Evolutionary conservation across 2,329 filamentous ascomycete species (phyloP).

Genomic region (Neurospora sp.): DNA sequence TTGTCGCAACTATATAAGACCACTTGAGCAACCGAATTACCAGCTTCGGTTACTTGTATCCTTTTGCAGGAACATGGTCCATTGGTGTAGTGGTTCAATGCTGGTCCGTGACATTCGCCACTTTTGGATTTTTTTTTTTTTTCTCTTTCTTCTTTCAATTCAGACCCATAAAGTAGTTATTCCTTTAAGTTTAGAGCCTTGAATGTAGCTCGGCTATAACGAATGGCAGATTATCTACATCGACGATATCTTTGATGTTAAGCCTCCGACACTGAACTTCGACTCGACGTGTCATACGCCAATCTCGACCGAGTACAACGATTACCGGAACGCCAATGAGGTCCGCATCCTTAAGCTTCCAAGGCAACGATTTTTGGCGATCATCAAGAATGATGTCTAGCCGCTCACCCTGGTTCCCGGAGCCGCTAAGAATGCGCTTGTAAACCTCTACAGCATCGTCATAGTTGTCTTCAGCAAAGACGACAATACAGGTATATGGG

Average conservation of each 20-base stretch:
- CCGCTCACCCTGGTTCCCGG: slow-evolving; percentile 3
- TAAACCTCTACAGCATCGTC: slow-evolving; percentile 10
- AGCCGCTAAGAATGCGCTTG: slow-evolving; percentile 5
- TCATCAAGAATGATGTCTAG: slow-evolving; percentile 70
- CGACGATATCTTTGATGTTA: slow-evolving; percentile 49
- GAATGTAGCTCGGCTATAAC: slow-evolving; percentile 1
- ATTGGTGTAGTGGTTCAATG: too few species aligned
- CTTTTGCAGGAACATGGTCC: too few species aligned
- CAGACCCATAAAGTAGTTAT: too few species aligned
- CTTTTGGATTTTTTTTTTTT: too few species aligned
- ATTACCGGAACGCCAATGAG: slow-evolving; percentile 79
- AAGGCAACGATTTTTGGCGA: slow-evolving; percentile 50
- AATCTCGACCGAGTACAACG: slow-evolving; percentile 65
- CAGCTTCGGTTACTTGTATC: too few species aligned
- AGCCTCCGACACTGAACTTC: slow-evolving; percentile 73
- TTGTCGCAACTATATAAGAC: too few species aligned
- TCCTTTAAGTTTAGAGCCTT: background rate
- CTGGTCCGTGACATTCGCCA: too few species aligned
- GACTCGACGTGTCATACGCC: slow-evolving; percentile 46
- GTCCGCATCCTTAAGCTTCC: slow-evolving; percentile 88
- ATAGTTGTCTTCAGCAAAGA: slow-evolving; percentile 6
- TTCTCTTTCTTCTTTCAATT: too few species aligned
- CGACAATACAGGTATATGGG: slow-evolving; percentile 45
- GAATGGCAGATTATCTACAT: slow-evolving; percentile 33
- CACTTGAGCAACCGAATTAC: too few species aligned